Evolutionary conservation across 257 asterid species (phyloP).

Genomic region (Knoxia roxburghii): DNA sequence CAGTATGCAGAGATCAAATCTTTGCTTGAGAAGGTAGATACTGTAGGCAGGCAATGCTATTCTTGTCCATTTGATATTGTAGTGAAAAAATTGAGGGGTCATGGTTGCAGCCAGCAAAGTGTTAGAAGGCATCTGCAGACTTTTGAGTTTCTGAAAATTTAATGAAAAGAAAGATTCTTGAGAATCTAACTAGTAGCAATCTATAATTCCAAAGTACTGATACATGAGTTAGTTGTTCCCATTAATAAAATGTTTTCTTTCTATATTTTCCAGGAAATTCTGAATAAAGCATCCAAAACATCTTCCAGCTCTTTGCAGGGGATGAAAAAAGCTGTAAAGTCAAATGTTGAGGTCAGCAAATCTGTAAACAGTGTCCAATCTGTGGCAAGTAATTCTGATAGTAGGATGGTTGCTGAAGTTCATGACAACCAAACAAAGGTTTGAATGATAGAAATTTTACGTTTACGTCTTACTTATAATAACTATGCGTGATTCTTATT

Average conservation of each 20-base stretch:
- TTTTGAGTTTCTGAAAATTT: neutral
- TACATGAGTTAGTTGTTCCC: conserved; percentile 14
- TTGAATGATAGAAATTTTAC: conserved; percentile 10
- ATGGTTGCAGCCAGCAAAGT: neutral
- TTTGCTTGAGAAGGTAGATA: conserved; percentile 60
- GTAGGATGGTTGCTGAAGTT: conserved; percentile 38
- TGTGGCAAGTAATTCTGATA: conserved; percentile 37
- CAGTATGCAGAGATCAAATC: conserved; percentile 72
- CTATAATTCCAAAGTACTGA: conserved; percentile 13
- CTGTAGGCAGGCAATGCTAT: neutral
- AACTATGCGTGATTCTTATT: neutral
- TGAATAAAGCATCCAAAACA: conserved; percentile 60
- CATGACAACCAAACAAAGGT: conserved; percentile 43
- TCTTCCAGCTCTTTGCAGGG: conserved; percentile 34
- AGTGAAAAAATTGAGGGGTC: neutral
- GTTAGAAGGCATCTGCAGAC: conserved; percentile 2
- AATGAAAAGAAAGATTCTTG: neutral
- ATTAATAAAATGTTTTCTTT: conserved; percentile 3
- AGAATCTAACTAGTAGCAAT: conserved; percentile 15
- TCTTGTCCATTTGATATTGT: neutral
- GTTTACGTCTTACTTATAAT: neutral
- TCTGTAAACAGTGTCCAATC: conserved; percentile 27
- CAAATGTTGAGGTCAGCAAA: conserved; percentile 34
- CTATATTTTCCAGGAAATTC: conserved; percentile 46
- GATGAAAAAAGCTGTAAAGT: conserved; percentile 31